Conservation (phyloP, 2,329 filamentous ascomycete species). For the Cladophialophora yegresii region DNA sequence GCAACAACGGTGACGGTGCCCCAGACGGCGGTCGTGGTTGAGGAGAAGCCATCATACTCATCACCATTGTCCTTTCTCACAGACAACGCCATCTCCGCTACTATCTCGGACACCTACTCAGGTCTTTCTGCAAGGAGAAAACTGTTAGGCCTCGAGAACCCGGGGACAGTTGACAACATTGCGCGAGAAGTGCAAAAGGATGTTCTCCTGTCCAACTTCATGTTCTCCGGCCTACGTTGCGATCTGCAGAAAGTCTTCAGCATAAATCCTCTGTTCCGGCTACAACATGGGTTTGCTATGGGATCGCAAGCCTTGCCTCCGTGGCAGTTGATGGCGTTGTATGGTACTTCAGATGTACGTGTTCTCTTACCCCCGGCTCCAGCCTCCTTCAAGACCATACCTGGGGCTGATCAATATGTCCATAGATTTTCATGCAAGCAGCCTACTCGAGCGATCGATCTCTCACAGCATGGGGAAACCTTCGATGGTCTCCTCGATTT, state of each 20-base stretch:
- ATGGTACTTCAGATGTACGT: slow-evolving; percentile 85
- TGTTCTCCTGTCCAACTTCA: slow-evolving; percentile 93
- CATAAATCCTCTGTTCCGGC: slow-evolving; percentile 90
- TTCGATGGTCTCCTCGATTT: slow-evolving; percentile 76
- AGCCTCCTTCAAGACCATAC: slow-evolving; percentile 3
- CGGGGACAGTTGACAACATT: slow-evolving; percentile 86
- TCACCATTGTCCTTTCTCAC: slow-evolving; percentile 66
- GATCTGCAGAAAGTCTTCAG: slow-evolving; percentile 97
- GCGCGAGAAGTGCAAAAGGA: slow-evolving; percentile 92
- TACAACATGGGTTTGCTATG: slow-evolving; percentile 95
- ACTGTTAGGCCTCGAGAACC: slow-evolving; percentile 85
- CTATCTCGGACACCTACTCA: slow-evolving; percentile 74
- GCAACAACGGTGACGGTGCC: slow-evolving; percentile 5
- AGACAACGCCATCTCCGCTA: slow-evolving; percentile 70
- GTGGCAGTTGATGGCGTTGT: slow-evolving; percentile 92
- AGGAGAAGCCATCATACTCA: slow-evolving; percentile 43
- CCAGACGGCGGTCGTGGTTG: slow-evolving; percentile 37
- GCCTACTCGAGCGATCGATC: slow-evolving; percentile 91
- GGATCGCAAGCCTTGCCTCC: slow-evolving; percentile 86
- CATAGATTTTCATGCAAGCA: slow-evolving; percentile 89
- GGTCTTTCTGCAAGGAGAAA: slow-evolving; percentile 83
- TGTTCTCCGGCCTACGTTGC: slow-evolving; percentile 93
- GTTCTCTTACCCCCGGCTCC: background rate
- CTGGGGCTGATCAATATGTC: slow-evolving; percentile 18
- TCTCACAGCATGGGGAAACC: slow-evolving; percentile 88